phyloP scores from a whole-genome alignment of 1,284 basidiomycete species.

The Vanrija sp. region DNA sequence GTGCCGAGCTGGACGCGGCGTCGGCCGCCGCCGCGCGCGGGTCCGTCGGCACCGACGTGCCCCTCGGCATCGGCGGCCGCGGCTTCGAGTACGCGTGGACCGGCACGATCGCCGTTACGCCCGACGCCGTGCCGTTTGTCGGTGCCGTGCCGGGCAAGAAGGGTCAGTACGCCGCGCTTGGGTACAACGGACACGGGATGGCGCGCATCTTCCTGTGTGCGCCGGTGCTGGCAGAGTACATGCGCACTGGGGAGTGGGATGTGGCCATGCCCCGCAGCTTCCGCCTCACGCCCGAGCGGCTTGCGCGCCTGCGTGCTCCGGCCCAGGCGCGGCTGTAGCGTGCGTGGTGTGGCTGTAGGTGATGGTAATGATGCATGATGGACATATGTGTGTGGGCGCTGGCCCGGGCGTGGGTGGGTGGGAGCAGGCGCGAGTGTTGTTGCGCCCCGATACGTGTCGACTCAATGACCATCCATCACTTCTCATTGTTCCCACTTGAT shows the following conservation, averaged over 20 bases:
- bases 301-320: slow-evolving; percentile 16
- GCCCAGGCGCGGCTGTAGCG: too few species aligned
- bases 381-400: too few species aligned
- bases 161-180: slow-evolving; percentile 37
- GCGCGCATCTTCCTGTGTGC: slow-evolving; percentile 45
- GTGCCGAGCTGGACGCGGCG: not conserved
- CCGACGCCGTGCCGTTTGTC: slow-evolving; percentile 37
- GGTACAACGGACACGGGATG: slow-evolving; percentile 45
- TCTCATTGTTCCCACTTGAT: too few species aligned
- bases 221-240: slow-evolving; percentile 31
- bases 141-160: slow-evolving; percentile 30
- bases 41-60: slow-evolving; percentile 1
- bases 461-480: too few species aligned
- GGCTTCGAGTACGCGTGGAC: slow-evolving; percentile 41
- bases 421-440: too few species aligned
- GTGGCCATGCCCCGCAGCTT: slow-evolving; percentile 33
- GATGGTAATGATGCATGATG: too few species aligned
- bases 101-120: slow-evolving; percentile 40
- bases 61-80: slow-evolving; percentile 5
- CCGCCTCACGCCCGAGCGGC: slow-evolving; percentile 26
- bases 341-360: too few species aligned
- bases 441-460: too few species aligned
- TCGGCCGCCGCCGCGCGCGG: slow-evolving; percentile 2
- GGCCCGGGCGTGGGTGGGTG: too few species aligned
- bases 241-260: slow-evolving; percentile 32